These are phyloP conservation scores for Lichtheimia ramosa DNA, from an alignment of 371 early-diverging fungal species.

Conservation along the genomic window DNA sequence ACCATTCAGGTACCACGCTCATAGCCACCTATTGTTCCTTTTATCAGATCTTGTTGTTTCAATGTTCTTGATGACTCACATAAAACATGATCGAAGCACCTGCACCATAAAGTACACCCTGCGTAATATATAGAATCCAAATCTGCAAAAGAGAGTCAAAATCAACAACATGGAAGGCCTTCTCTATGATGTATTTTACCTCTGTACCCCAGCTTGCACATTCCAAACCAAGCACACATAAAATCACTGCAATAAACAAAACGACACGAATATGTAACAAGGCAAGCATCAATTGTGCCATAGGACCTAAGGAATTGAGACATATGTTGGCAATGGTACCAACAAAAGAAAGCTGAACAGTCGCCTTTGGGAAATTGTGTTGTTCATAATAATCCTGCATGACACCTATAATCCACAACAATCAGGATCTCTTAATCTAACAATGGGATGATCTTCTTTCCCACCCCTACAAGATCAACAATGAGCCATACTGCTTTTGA, in stretches of 20 bases:
- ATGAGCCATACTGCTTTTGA: neutral
- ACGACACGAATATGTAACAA: neutral
- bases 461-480: neutral
- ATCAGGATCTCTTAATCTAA: neutral
- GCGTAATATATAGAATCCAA: conserved; percentile 65
- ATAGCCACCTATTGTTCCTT: conserved; percentile 18
- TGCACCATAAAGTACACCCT: conserved; percentile 60
- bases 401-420: conserved; percentile 10
- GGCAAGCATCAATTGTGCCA: conserved; percentile 13
- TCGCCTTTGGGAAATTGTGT: conserved; percentile 12
- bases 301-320: conserved; percentile 14
- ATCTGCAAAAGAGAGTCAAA: conserved; percentile 3
- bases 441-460: neutral
- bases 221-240: conserved; percentile 20
- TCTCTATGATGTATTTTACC: conserved; percentile 7
- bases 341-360: conserved; percentile 18
- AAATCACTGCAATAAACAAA: conserved; percentile 5
- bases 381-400: conserved; percentile 25
- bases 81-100: conserved; percentile 53
- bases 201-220: conserved; percentile 23
- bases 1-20: conserved; percentile 69
- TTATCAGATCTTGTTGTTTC: neutral
- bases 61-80: conserved; percentile 4
- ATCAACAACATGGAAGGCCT: too few relatives aligned
- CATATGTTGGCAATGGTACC: conserved; percentile 19